Evolutionary conservation across 1,139 yeast species (phyloP).

Genomic region (Entelexis sorbosivorans): DNA sequence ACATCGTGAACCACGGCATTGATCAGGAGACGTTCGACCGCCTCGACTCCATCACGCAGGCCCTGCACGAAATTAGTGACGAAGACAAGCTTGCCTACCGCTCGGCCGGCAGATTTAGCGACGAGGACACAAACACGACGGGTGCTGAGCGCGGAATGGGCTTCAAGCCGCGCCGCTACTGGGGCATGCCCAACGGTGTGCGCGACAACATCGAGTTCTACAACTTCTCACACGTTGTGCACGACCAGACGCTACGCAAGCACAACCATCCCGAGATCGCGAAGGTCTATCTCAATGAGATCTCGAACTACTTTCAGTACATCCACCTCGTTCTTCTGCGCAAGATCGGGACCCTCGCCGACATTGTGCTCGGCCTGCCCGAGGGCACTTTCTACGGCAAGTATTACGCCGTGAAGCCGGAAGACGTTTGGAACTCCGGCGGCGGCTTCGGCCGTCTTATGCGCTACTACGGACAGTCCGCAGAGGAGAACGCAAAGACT

Average conservation of each 20-base stretch:
- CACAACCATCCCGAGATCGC: conserved; percentile 35
- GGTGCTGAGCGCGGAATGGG: conserved; percentile 43
- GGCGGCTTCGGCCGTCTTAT: conserved; percentile 38
- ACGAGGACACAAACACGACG: conserved; percentile 31
- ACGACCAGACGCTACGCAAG: conserved; percentile 10
- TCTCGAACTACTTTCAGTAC: conserved; percentile 34
- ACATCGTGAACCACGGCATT: conserved; percentile 35
- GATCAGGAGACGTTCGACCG: conserved; percentile 29
- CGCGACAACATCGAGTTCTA: conserved; percentile 38
- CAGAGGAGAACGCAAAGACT: conserved; percentile 29
- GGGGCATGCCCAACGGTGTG: conserved; percentile 33
- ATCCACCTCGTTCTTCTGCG: conserved; percentile 26
- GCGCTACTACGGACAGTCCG: conserved; percentile 34
- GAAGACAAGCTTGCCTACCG: conserved; percentile 35
- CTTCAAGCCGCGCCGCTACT: conserved; percentile 36
- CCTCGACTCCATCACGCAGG: conserved; percentile 34
- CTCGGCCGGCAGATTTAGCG: conserved; percentile 35
- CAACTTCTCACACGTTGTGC: conserved; percentile 28
- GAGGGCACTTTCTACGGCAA: conserved; percentile 35
- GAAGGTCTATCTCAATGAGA: conserved; percentile 32
- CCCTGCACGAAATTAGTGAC: conserved; percentile 35
- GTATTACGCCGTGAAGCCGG: conserved; percentile 30
- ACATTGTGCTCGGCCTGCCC: conserved; percentile 35
- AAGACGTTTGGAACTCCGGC: conserved; percentile 30
- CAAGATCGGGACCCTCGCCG: conserved; percentile 32